Conservation (phyloP, 805 yeast species). For the Kluyveromyces dobzhanskii region DNA sequence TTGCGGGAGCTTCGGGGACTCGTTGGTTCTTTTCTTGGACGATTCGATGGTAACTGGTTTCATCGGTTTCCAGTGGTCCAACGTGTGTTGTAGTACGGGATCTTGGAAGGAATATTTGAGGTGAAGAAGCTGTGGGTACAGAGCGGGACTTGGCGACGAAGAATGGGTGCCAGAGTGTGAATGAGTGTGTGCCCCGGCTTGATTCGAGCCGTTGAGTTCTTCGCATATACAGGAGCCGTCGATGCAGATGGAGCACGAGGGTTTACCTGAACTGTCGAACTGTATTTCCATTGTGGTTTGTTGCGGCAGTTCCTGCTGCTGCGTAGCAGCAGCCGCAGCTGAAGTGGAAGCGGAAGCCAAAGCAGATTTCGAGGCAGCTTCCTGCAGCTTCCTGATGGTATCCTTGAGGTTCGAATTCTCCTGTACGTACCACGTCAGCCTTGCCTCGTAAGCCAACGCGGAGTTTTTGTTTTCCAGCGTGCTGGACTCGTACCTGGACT, state of each 20-base stretch:
- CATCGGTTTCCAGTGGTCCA: conserved; percentile 45
- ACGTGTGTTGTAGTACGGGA: conserved; percentile 27
- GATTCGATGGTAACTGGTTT: conserved; percentile 44
- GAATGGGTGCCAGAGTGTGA: no score
- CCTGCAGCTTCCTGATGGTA: neutral
- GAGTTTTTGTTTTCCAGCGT: conserved; percentile 3
- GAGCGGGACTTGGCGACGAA: neutral
- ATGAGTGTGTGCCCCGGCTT: neutral
- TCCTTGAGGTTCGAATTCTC: conserved; percentile 7
- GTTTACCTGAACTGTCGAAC: neutral
- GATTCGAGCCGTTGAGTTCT: conserved; percentile 1
- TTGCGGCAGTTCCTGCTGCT: neutral
- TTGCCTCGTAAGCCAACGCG: conserved; percentile 2
- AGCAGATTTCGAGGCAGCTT: neutral
- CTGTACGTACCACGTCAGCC: neutral
- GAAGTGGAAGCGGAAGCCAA: neutral
- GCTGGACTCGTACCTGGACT: conserved; percentile 27
- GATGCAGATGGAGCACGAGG: conserved; percentile 9
- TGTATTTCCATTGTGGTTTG: neutral
- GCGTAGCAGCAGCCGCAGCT: neutral
- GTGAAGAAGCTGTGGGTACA: no score
- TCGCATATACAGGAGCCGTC: conserved; percentile 4
- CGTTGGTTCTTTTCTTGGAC: neutral
- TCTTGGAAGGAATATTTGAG: conserved; percentile 9
- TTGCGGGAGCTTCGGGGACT: neutral